These are phyloP conservation scores for Exophiala lecanii-corni DNA, from an alignment of 2,329 filamentous ascomycete species.

Conservation along the genomic window DNA sequence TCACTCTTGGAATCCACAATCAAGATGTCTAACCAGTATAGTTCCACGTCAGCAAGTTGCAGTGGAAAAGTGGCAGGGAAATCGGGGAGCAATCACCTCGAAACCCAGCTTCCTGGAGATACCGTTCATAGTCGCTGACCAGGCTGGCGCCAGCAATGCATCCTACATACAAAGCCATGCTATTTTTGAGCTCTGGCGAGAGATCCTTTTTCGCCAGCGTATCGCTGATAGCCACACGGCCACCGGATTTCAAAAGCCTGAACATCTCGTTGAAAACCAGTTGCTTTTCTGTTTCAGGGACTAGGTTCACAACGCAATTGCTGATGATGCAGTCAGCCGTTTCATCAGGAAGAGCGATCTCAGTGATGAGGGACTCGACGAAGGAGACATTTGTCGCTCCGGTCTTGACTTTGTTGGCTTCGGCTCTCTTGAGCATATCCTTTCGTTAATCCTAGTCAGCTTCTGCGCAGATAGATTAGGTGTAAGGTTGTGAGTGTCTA, in stretches of 20 bases:
- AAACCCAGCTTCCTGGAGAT: conserved; percentile 50
- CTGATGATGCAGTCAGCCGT: conserved; percentile 55
- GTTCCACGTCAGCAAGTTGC: conserved; percentile 1
- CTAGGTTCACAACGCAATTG: conserved; percentile 61
- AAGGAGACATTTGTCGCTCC: conserved; percentile 47
- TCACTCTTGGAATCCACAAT: conserved; percentile 45
- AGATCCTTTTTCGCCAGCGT: conserved; percentile 48
- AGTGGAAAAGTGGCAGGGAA: background rate
- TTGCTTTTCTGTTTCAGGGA: conserved; percentile 50
- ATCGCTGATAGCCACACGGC: conserved; percentile 56
- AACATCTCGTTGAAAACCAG: conserved; percentile 55
- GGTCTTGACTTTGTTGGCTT: conserved; percentile 40
- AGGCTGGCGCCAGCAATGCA: conserved; percentile 56
- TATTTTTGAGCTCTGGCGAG: conserved; percentile 42
- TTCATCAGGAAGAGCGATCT: conserved; percentile 38
- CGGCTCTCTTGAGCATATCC: conserved; percentile 53
- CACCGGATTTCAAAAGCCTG: conserved; percentile 53
- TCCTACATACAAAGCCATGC: conserved; percentile 54
- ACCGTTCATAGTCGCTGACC: conserved; percentile 49
- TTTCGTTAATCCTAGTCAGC: conserved; percentile 26
- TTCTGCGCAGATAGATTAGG: background rate
- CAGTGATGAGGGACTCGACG: conserved; percentile 49
- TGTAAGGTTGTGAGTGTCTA: background rate
- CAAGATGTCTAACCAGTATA: conserved; percentile 34
- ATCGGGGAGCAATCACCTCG: conserved; percentile 32